These are phyloP conservation scores for Trypanosoma rangeli DNA, from an alignment of 208 protist species.

Conservation along the genomic window DNA sequence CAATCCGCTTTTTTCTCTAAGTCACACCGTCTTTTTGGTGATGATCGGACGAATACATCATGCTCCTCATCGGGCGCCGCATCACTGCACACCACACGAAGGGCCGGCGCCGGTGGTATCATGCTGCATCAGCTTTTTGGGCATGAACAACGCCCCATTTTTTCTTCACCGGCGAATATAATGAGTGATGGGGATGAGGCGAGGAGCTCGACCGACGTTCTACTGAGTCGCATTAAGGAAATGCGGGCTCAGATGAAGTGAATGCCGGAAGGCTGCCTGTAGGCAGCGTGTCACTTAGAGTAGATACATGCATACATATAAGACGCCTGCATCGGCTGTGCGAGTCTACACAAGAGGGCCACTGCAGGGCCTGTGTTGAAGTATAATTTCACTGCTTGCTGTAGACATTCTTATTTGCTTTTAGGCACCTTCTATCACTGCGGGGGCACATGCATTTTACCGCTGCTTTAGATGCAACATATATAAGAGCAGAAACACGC, in stretches of 20 bases:
- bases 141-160: background rate
- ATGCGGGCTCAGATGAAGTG: constrained; percentile 22
- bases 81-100: background rate
- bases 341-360: no score
- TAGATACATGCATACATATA: no score
- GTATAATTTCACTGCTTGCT: no score
- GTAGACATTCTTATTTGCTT: constrained; percentile 22
- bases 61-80: background rate
- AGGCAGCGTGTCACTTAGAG: background rate
- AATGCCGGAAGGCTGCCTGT: background rate
- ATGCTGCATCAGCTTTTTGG: constrained; percentile 15
- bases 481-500: no score
- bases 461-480: no score
- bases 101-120: background rate
- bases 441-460: background rate
- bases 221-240: constrained; percentile 15
- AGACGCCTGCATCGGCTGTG: no score
- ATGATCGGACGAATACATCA: constrained; percentile 10
- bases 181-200: background rate
- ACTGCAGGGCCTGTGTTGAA: no score
- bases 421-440: constrained; percentile 19
- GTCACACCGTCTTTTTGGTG: background rate
- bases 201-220: constrained; percentile 14
- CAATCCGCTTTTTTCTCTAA: background rate
- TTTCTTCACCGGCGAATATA: background rate